A percentile compares a stretch with the other conserved stretches of the same genome.
phyloP scores from a whole-genome alignment of 2,329 filamentous ascomycete species.

The Trichophyton schoenleinii region DNA sequence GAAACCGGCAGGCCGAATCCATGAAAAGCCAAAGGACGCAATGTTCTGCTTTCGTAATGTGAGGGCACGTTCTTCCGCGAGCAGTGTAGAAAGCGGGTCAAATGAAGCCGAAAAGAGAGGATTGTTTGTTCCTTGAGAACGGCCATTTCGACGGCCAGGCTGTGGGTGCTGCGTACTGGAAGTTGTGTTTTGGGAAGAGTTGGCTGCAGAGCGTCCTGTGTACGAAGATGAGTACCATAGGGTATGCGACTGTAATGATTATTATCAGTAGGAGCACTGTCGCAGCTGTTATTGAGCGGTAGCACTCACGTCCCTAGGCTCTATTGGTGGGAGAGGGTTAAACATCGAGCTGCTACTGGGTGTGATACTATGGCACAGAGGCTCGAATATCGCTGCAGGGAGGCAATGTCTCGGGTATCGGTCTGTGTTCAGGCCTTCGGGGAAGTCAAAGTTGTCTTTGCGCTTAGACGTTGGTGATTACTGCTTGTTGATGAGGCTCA shows the following conservation, averaged over 20 bases:
- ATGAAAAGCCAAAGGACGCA: constrained; percentile 72
- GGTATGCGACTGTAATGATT: constrained; percentile 47
- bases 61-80: constrained; percentile 64
- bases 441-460: neutral
- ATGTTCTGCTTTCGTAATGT: constrained; percentile 68
- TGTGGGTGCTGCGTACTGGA: constrained; percentile 20
- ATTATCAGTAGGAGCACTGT: neutral
- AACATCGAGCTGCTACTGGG: constrained; percentile 37
- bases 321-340: constrained; percentile 52
- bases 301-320: constrained; percentile 51
- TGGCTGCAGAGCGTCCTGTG: neutral
- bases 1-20: constrained; percentile 82
- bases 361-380: neutral
- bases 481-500: neutral
- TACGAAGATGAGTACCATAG: constrained; percentile 58
- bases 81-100: constrained; percentile 55
- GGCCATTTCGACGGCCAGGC: constrained; percentile 31
- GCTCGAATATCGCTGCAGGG: neutral
- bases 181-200: neutral
- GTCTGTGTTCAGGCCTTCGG: neutral
- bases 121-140: constrained; percentile 16
- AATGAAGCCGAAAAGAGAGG: constrained; percentile 32
- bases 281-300: constrained; percentile 21
- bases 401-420: neutral
- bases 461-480: neutral